These are phyloP conservation scores for Rubia peregrina DNA, from an alignment of 305 asterid genomes.

Conservation along the genomic window DNA sequence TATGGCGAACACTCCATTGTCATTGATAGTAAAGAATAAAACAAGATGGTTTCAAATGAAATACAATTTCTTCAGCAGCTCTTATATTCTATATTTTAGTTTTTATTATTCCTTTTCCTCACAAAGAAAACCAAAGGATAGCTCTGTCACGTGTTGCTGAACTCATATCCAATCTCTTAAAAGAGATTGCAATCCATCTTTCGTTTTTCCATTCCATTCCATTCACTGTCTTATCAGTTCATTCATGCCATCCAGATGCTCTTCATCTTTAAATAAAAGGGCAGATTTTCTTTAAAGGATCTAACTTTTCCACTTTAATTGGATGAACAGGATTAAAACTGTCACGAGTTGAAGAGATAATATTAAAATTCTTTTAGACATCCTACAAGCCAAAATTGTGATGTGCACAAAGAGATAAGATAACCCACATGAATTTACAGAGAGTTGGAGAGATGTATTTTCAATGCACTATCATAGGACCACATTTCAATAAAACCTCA, in stretches of 20 bases:
- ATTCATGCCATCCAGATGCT: background rate
- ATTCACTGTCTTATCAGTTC: background rate
- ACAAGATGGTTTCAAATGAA: background rate
- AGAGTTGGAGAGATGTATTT: background rate
- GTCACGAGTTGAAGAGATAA: background rate
- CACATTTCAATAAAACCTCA: background rate
- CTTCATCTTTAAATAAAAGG: background rate
- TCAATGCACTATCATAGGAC: background rate
- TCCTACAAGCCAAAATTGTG: background rate
- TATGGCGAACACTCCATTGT: background rate
- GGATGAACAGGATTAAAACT: background rate
- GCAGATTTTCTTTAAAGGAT: background rate
- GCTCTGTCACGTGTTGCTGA: background rate
- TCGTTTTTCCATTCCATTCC: background rate
- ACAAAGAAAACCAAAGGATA: background rate
- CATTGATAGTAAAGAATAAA: background rate
- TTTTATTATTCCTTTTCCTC: background rate
- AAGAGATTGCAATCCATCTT: background rate
- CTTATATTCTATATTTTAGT: background rate
- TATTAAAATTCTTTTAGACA: background rate
- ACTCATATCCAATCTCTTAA: background rate
- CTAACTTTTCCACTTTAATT: background rate
- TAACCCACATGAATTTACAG: background rate
- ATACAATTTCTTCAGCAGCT: background rate
- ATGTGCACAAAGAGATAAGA: background rate